Evolutionary conservation across 306 rosid genomes (phyloP), one percentile per base, ranked within the genome.

Genomic region (Oemleria cerasiformis): DNA sequence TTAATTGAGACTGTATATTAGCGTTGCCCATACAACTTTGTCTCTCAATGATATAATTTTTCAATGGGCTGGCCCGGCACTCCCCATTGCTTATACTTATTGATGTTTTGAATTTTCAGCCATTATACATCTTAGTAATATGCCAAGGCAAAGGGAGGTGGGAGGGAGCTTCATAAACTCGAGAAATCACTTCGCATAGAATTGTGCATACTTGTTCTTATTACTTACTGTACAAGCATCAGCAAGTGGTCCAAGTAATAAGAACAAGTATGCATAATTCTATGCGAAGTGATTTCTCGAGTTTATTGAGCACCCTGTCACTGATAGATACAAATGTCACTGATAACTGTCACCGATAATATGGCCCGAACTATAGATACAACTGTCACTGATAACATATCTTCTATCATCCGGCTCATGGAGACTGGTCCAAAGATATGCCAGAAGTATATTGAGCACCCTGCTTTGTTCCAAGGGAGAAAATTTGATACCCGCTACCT

Each of bases 321-420:
- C n/a, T n/a, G n/a, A n/a, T n/a, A n/a, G n/a, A n/a, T n/a, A n/a
- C n/a, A n/a, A n/a, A n/a, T n/a, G n/a, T n/a, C n/a, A n/a, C n/a
- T n/a, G n/a, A n/a, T n/a, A n/a, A n/a, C n/a, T n/a, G n/a, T n/a
- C n/a, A n/a, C n/a, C n/a, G n/a, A n/a, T n/a, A 94, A 94, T 78
- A 94, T 94, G 98, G 98, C 97, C 76, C 86, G 97, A n/a, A 94
- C 98, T 50, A 94, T 94, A 65, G 98, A 94, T 79, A 94, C 98
- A 30, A 75, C 97, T 44, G 96, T 91, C 47, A 91, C 94, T 51
- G 94, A 87, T 85, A 83, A 84, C 81, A 83, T 89, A 75, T 75
- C 91, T 58, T 85, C 96, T 16, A 87, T 91, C 59, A 89, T 91
- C 81, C 91, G 94, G 75, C 92, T 88, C 73, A 87, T 93, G 94